Evolutionary conservation across 164 flowering plant genomes (phyloP), one percentile per base, ranked within the genome.

Genomic region (Piper longum): DNA sequence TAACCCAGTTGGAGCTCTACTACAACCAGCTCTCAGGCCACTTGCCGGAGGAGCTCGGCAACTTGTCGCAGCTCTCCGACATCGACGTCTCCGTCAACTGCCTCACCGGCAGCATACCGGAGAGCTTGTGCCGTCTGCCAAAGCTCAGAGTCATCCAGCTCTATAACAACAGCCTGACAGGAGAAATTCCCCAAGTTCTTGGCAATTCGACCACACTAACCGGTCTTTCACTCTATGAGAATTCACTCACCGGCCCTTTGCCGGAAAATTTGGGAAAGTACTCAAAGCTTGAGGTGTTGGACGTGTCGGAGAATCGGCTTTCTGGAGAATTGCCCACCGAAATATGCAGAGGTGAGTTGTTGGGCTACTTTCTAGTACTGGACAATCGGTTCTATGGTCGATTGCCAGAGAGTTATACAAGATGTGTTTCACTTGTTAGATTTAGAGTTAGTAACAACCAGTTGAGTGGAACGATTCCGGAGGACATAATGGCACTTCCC

Each of bases 121-220:
- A 80, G 17, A 78, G 84, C 3, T 60, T 93, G 1, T 85, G 88
- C 57, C 61, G 74, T 54, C 85, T 93, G 58, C 96, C 92, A 0
- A 80, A 79, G 40, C 88, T 93, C 40, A 62, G 63, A 11, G 79
- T 72, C 8, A 62, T 93, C 65, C 92, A 88, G 71, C 66, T 90
- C 8, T 90, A 90, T 75, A 86, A 85, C 81, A 93, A 93, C 77
- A 83, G 82, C 63, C 89, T 93, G 44, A 72, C 79, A 2, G 99
- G 99, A 55, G 85, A 75, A 63, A 81, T 93, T 56, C 95, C 99
- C 16, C 68, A 17, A 4, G 78, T 16, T 14, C 67, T 93, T 26
- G 95, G 72, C 42, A 77, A 85, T 57, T 90, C 95, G 0, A 87
- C 79, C 39, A 74, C 84, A 52, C 65, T 93, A 66, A 67, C 56